Evolutionary conservation across 495 filamentous ascomycete genomes (phyloP).

Genomic region (Terfezia claveryi): DNA sequence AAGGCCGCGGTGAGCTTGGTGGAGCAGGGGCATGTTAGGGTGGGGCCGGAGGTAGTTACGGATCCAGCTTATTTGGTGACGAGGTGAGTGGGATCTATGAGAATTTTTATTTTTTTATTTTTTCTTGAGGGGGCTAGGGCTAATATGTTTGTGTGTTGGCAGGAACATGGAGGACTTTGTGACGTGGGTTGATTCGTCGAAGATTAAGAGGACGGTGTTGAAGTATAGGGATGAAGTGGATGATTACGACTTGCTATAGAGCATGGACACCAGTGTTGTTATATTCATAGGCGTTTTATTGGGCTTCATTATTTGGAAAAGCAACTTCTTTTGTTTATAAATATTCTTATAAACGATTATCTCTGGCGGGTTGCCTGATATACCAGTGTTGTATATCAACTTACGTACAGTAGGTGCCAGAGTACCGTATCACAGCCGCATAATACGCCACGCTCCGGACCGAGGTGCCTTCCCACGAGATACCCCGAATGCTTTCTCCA

Average conservation of each 20-base stretch:
- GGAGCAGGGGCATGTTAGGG: constrained; percentile 86
- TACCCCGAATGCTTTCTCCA: too few species aligned
- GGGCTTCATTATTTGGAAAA: too few species aligned
- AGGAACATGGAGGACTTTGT: constrained; percentile 89
- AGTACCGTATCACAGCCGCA: too few species aligned
- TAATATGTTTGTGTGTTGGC: constrained; percentile 19
- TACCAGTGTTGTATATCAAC: too few species aligned
- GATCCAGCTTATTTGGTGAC: constrained; percentile 64
- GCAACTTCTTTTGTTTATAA: too few species aligned
- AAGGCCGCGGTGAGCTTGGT: constrained; percentile 65
- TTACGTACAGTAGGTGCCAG: too few species aligned
- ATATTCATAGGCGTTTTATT: too few species aligned
- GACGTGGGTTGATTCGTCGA: constrained; percentile 86
- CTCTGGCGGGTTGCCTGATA: too few species aligned
- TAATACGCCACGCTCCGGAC: too few species aligned
- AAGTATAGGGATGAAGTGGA: constrained; percentile 86
- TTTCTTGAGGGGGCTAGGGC: not conserved
- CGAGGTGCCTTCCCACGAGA: too few species aligned
- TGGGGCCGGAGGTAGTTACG: constrained; percentile 74
- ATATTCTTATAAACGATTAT: too few species aligned
- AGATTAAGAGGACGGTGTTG: constrained; percentile 90
- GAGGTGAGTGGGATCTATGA: not conserved
- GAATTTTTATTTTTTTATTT: constrained; percentile 17
- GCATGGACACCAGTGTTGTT: not conserved
- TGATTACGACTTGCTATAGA: constrained; percentile 74